Evolutionary conservation across 768 basidiomycete genomes (phyloP).

Genomic region (Mycena galericulata): DNA sequence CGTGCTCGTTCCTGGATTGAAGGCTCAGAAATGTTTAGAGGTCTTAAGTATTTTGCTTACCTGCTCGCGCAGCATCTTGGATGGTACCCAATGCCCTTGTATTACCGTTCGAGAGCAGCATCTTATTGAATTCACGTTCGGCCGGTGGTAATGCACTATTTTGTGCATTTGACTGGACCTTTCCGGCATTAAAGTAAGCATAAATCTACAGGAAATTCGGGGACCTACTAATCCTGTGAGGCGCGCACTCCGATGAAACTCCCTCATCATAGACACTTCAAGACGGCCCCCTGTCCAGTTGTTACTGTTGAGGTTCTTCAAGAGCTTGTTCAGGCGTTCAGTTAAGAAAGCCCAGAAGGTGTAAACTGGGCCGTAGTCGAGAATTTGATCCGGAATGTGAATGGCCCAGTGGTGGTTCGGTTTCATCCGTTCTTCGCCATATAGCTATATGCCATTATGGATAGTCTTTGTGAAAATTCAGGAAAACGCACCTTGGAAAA

Average conservation of each 20-base stretch:
- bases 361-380: constrained; percentile 42
- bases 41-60: neutral
- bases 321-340: constrained; percentile 45
- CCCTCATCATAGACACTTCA: constrained; percentile 46
- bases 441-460: constrained; percentile 36
- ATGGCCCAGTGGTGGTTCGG: constrained; percentile 46
- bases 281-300: constrained; percentile 43
- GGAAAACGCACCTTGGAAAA: constrained; percentile 21
- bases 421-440: constrained; percentile 40
- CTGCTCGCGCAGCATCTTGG: constrained; percentile 22
- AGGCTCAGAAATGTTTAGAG: too few relatives aligned
- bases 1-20: neutral
- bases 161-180: neutral
- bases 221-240: constrained; percentile 31
- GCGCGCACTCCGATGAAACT: constrained; percentile 32
- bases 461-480: neutral
- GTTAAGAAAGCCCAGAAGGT: constrained; percentile 45
- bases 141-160: neutral
- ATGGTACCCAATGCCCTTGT: constrained; percentile 32
- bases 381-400: constrained; percentile 40
- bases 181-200: too few relatives aligned
- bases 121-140: neutral
- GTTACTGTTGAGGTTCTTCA: constrained; percentile 45
- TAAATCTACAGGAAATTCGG: neutral
- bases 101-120: neutral